Conservation (phyloP, 164 flowering plant genomes). For the Chimonanthus salicifolius region DNA sequence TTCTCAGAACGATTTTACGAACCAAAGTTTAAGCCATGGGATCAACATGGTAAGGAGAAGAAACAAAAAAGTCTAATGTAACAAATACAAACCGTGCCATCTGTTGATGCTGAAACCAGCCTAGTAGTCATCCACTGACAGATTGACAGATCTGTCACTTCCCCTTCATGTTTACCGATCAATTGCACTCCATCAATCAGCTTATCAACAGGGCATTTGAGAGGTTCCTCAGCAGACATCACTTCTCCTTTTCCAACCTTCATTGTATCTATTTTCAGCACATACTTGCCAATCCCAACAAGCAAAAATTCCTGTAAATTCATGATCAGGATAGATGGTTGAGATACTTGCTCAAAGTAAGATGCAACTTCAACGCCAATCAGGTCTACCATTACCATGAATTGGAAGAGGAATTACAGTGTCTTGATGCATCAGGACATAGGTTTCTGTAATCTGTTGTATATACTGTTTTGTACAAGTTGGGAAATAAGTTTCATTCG, state of each 20-base stretch:
- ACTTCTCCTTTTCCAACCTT: slow-evolving; percentile 69
- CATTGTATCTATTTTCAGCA: slow-evolving; percentile 75
- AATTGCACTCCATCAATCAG: slow-evolving; percentile 78
- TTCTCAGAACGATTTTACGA: background rate
- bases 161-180: slow-evolving; percentile 90
- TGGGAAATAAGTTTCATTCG: background rate
- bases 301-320: slow-evolving; percentile 74
- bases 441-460: background rate
- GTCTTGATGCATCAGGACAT: background rate
- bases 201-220: slow-evolving; percentile 58
- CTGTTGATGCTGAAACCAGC: slow-evolving; percentile 83
- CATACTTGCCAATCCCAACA: slow-evolving; percentile 66
- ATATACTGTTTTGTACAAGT: background rate
- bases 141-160: slow-evolving; percentile 92
- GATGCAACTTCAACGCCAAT: background rate
- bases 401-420: background rate
- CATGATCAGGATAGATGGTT: background rate
- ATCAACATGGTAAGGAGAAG: background rate
- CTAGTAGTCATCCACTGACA: slow-evolving; percentile 97
- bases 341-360: background rate
- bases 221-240: slow-evolving; percentile 69
- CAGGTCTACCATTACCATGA: background rate
- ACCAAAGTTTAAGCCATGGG: background rate
- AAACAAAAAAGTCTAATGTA: too few species aligned
- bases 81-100: slow-evolving; percentile 79